These are phyloP conservation scores for Simmondsia chinensis DNA, from an alignment of 148 eudicot species.

Conservation along the genomic window DNA sequence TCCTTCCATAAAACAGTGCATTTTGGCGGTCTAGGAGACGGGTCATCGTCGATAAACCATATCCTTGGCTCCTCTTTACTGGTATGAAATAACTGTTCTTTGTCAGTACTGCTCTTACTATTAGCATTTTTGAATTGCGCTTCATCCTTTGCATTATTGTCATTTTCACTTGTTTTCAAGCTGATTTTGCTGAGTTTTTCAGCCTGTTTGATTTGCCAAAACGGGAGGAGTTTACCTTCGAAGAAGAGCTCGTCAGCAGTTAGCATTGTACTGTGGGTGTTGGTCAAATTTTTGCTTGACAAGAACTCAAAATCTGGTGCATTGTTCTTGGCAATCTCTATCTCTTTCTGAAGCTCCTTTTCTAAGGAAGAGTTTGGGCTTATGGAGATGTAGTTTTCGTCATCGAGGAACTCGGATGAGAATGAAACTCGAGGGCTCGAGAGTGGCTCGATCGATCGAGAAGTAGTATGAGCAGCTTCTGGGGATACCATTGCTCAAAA, in stretches of 20 bases:
- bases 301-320: conserved; percentile 56
- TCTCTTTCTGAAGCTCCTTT: conserved; percentile 14
- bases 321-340: conserved; percentile 6
- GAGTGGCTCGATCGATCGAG: conserved; percentile 17
- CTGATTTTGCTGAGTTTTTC: conserved; percentile 41
- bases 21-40: conserved; percentile 90
- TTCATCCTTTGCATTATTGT: background rate
- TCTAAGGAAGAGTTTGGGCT: conserved; percentile 33
- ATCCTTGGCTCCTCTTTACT: conserved; percentile 27
- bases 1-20: conserved; percentile 98
- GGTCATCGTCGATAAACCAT: conserved; percentile 91
- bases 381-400: conserved; percentile 54
- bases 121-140: too few species aligned
- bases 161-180: conserved; percentile 15
- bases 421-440: conserved; percentile 66
- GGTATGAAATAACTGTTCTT: too few species aligned
- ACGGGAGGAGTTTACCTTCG: conserved; percentile 74
- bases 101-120: too few species aligned
- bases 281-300: conserved; percentile 28
- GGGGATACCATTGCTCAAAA: conserved; percentile 59
- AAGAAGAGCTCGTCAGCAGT: conserved; percentile 76
- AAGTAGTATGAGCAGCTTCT: conserved; percentile 21
- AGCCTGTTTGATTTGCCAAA: conserved; percentile 41
- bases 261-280: conserved; percentile 29
- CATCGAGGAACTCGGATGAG: conserved; percentile 69